Evolutionary conservation across 345 rosid species (phyloP).

Genomic region (Citrus mangshanensis): DNA sequence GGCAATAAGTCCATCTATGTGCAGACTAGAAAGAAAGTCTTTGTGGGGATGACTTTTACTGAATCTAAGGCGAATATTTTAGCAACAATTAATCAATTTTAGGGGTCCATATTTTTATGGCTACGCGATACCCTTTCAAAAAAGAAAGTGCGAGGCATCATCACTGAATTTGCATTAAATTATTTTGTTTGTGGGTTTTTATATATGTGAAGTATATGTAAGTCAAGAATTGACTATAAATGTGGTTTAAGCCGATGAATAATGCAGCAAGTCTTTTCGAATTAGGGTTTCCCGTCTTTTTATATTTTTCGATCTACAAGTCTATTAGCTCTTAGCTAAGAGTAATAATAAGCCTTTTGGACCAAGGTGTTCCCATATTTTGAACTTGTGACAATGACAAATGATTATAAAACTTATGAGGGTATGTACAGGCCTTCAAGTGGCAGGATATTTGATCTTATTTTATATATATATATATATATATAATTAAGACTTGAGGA

Average conservation of each 20-base stretch:
- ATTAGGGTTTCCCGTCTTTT: neutral
- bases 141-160: neutral
- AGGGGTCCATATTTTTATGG: constrained; percentile 9
- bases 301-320: neutral
- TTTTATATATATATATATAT: too few species aligned
- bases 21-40: neutral
- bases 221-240: neutral
- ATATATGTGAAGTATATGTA: neutral
- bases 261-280: neutral
- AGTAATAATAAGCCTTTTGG: neutral
- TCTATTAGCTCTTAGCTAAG: neutral
- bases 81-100: neutral
- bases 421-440: neutral
- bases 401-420: neutral
- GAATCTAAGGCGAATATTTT: neutral
- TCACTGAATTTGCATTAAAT: neutral
- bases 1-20: neutral
- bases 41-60: constrained; percentile 7
- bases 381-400: neutral
- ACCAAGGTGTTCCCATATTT: neutral
- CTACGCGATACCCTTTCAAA: neutral
- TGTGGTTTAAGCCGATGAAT: neutral
- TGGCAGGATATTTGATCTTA: neutral
- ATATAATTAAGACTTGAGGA: too few species aligned
- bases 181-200: neutral